Percentiles rank a stretch among this genome's conserved stretches.
These are phyloP conservation scores for Evernia prunastri DNA, from an alignment of 495 filamentous ascomycete genomes.

Conservation along the genomic window DNA sequence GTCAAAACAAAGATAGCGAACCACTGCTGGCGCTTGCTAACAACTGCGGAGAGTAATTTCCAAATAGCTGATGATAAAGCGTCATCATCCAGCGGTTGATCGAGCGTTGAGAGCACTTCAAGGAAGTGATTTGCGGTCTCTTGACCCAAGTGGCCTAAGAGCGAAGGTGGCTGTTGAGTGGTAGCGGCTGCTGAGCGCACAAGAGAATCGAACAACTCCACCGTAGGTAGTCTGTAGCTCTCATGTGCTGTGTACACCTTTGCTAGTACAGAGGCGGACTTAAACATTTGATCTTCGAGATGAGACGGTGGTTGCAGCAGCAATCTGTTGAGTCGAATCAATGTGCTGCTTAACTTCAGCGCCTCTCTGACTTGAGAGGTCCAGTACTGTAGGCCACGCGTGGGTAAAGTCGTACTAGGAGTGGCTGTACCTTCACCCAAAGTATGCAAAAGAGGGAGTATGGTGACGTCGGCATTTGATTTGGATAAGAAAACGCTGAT, in stretches of 20 bases:
- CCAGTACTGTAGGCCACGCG: conserved; percentile 49
- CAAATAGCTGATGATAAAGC: conserved; percentile 62
- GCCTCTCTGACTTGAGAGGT: conserved; percentile 57
- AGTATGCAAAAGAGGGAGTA: conserved; percentile 69
- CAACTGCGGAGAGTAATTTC: conserved; percentile 78
- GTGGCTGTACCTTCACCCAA: conserved; percentile 61
- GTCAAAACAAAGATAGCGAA: conserved; percentile 89
- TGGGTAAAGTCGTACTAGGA: conserved; percentile 57
- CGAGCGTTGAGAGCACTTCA: conserved; percentile 67
- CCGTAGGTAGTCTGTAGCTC: conserved; percentile 54
- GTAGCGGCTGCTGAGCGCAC: conserved; percentile 59
- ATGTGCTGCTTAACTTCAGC: conserved; percentile 57
- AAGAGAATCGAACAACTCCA: conserved; percentile 65
- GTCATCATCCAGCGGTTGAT: conserved; percentile 61
- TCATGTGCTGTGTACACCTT: conserved; percentile 71
- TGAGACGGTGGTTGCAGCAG: conserved; percentile 52
- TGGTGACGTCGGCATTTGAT: conserved; percentile 59
- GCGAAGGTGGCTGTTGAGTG: conserved; percentile 70
- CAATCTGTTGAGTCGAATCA: conserved; percentile 63
- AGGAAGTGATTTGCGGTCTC: conserved; percentile 79
- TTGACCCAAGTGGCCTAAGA: conserved; percentile 79
- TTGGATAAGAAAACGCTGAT: conserved; percentile 67
- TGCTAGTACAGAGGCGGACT: conserved; percentile 64
- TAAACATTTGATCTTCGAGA: conserved; percentile 74
- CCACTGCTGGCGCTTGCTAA: conserved; percentile 91